These are phyloP conservation scores for Udeniomyces megalosporus DNA, from an alignment of 768 basidiomycete genomes.

Conservation along the genomic window DNA sequence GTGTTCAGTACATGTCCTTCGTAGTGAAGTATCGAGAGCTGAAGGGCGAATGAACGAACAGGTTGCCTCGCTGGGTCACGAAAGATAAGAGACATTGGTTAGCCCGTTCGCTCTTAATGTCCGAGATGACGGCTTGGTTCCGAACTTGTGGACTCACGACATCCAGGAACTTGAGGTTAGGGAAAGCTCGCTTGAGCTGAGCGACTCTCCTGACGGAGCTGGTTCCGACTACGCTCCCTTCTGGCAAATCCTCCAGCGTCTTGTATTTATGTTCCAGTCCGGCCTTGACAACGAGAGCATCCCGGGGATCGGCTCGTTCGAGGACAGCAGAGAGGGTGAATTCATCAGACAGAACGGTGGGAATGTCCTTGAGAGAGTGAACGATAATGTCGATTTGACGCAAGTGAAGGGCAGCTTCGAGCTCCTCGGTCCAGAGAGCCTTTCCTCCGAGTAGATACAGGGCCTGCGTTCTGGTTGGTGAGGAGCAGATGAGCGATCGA, in stretches of 20 bases:
- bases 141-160: conserved; percentile 46
- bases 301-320: conserved; percentile 73
- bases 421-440: conserved; percentile 85
- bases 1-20: too few species aligned
- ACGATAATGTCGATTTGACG: conserved; percentile 74
- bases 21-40: background rate
- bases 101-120: background rate
- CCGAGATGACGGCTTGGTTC: background rate
- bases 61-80: conserved; percentile 54
- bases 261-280: conserved; percentile 44
- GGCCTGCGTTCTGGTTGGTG: conserved; percentile 6
- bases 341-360: conserved; percentile 66
- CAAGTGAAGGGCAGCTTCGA: conserved; percentile 66
- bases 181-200: conserved; percentile 64
- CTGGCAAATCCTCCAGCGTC: conserved; percentile 62
- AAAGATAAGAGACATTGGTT: background rate
- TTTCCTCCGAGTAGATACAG: conserved; percentile 20
- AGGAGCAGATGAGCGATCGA: background rate
- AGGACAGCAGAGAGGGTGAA: conserved; percentile 73
- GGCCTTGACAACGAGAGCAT: conserved; percentile 70
- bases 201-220: conserved; percentile 85
- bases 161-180: conserved; percentile 62
- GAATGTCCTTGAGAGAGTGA: conserved; percentile 84
- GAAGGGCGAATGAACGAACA: conserved; percentile 35
- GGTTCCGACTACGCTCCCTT: conserved; percentile 83